These are phyloP conservation scores for Tubosaeta sp. DNA, from an alignment of 768 basidiomycete species.

Conservation along the genomic window DNA sequence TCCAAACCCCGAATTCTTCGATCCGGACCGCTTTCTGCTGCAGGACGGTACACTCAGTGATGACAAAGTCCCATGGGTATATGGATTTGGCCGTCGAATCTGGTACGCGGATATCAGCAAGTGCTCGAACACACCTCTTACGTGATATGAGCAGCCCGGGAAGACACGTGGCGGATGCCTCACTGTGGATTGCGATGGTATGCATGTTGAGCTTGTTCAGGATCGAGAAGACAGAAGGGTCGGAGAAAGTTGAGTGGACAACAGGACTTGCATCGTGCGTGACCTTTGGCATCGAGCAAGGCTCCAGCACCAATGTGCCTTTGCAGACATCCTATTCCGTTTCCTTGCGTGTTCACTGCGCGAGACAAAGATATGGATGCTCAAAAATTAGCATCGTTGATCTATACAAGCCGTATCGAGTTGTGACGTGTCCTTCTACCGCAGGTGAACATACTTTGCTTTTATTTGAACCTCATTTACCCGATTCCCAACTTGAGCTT, in stretches of 20 bases:
- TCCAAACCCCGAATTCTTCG: slow-evolving; percentile 30
- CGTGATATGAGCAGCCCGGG: slow-evolving; percentile 7
- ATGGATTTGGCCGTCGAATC: slow-evolving; percentile 21
- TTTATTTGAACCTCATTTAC: no score
- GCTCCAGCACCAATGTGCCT: neutral
- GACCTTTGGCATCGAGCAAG: neutral
- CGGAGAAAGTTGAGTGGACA: slow-evolving; percentile 15
- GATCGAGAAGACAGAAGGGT: slow-evolving; percentile 13
- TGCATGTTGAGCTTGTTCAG: slow-evolving; percentile 15
- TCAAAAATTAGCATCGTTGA: slow-evolving; percentile 10
- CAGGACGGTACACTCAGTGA: slow-evolving; percentile 15
- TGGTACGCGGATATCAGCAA: slow-evolving; percentile 6
- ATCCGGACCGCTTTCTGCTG: slow-evolving; percentile 36
- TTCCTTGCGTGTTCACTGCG: slow-evolving; percentile 12
- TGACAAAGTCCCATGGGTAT: slow-evolving; percentile 6
- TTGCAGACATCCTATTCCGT: slow-evolving; percentile 13
- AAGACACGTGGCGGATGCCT: slow-evolving; percentile 19
- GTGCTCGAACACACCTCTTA: neutral
- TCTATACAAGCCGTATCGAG: neutral
- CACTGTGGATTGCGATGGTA: slow-evolving; percentile 20
- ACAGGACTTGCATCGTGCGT: slow-evolving; percentile 9
- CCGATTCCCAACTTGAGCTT: no score
- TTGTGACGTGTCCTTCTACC: neutral
- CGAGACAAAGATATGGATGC: slow-evolving; percentile 14
- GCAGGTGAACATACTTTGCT: no score